phyloP scores from a whole-genome alignment of 805 yeast species.

The Ogataea trehalophila region DNA sequence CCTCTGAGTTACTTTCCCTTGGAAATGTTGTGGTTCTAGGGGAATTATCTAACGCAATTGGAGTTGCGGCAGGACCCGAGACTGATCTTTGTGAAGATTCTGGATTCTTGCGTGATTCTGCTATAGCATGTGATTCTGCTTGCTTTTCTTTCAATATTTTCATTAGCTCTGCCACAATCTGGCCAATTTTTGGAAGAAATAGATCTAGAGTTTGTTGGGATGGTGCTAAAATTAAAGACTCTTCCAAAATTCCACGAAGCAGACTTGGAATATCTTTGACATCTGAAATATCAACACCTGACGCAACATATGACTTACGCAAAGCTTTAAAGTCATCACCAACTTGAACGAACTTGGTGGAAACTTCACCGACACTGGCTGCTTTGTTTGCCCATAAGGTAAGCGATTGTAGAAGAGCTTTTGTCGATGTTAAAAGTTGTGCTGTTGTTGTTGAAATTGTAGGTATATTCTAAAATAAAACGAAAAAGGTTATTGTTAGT shows the following conservation, averaged over 20 bases:
- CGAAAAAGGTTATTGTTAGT: background rate
- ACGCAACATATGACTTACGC: conserved; percentile 68
- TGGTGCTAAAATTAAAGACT: conserved; percentile 79
- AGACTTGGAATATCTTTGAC: conserved; percentile 88
- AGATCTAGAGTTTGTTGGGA: conserved; percentile 76
- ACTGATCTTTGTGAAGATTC: conserved; percentile 19
- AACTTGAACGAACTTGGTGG: conserved; percentile 83
- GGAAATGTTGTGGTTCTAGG: conserved; percentile 10
- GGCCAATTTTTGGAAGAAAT: conserved; percentile 79
- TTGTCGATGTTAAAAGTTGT: conserved; percentile 74
- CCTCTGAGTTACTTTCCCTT: background rate
- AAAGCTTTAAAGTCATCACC: conserved; percentile 93
- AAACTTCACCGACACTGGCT: conserved; percentile 80
- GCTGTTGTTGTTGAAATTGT: conserved; percentile 60
- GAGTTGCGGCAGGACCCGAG: conserved; percentile 22
- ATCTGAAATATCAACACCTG: conserved; percentile 78
- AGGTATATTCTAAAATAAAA: conserved; percentile 51
- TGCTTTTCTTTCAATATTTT: conserved; percentile 81
- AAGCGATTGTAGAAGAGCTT: conserved; percentile 76
- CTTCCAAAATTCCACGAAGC: conserved; percentile 74
- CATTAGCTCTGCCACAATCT: conserved; percentile 75
- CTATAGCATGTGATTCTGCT: conserved; percentile 29
- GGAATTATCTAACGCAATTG: background rate
- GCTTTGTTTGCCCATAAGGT: conserved; percentile 85
- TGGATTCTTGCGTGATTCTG: conserved; percentile 11